Percentiles rank a stretch among this genome's conserved stretches.
Conservation (phyloP, 2,329 filamentous ascomycete genomes). For the Endoconidiophora laricicola region DNA sequence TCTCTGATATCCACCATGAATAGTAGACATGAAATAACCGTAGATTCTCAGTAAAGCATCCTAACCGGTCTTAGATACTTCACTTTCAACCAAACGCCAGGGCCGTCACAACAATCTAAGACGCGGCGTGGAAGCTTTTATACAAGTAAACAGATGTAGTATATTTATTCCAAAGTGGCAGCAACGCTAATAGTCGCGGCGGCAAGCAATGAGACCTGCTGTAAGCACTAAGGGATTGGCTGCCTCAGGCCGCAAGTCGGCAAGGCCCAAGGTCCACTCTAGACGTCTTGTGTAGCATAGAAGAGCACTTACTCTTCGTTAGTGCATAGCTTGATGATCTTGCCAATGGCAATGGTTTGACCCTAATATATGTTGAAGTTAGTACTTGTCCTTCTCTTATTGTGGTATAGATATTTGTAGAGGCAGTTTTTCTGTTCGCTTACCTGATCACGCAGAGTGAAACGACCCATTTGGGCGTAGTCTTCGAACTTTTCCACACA, state of each 20-base stretch:
- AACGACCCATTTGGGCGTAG: slow-evolving; percentile 83
- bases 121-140: too few relatives aligned
- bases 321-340: slow-evolving; percentile 76
- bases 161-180: too few relatives aligned
- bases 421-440: slow-evolving; percentile 15
- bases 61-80: too few relatives aligned
- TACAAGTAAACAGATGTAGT: too few relatives aligned
- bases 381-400: background rate
- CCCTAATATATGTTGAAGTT: slow-evolving; percentile 39
- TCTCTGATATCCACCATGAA: too few relatives aligned
- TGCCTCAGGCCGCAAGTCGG: background rate
- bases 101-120: too few relatives aligned
- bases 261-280: background rate
- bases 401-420: background rate
- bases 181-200: too few relatives aligned
- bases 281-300: slow-evolving; percentile 6
- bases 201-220: too few relatives aligned
- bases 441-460: slow-evolving; percentile 79
- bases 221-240: background rate
- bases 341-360: slow-evolving; percentile 98
- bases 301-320: slow-evolving; percentile 20
- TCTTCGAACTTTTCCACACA: slow-evolving; percentile 93
- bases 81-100: too few relatives aligned
- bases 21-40: too few relatives aligned
- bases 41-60: too few relatives aligned